Base-by-base conservation (phyloP, 1,284 basidiomycete species). In the Apiotrichum gamsii region DNA sequence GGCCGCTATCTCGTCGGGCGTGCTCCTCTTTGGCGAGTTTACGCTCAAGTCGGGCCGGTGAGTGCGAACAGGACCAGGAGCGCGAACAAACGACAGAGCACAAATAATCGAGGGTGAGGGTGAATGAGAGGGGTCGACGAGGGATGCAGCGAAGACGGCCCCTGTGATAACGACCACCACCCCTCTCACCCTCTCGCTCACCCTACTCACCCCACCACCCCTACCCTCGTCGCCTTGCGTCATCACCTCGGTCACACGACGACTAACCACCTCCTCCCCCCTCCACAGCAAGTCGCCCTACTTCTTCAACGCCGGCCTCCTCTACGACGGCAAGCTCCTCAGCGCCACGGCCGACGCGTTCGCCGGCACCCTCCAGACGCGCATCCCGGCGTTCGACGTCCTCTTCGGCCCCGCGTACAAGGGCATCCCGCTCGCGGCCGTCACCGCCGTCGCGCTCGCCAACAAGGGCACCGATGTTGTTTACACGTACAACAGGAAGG, bases 361-460 rank as follows among this genome's bases (percentile, higher is more conserved):
- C 62, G 90, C 94, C 4, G 72, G 82, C 43, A 66, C 76, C 23
- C 59, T 76, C 10, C 56, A 69, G 5, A 54, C 60, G 8, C 70
- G 70, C 5, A 70, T 86, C 14, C 83, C 83, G 2, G 61, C 77
- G 44, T 95, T 96, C 60, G 90, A 95, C 61, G 81, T 97, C 35
- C 78, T 97, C 24, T 96, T 97, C 64, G 95, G 94, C 0, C 95
- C 94, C 0, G 94, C 95, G 3, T 98, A 98, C 78, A 98, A 98
- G 75, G 94, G 91, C 33, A 98, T 98, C 64, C 83, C 94, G 0
- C 82, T 99, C 39, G 93, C 90, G 0, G 87, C 94, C 0, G 82
- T 87, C 38, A 91, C 93, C 1, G 79, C 87, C 3, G 78, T 95
- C 21, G 78, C 85, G 25, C 77, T 98, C 29, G 44, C 54, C 4